These are phyloP conservation scores for Dactylellina drechsleri DNA, from an alignment of 2,329 filamentous ascomycete species.

Conservation along the genomic window DNA sequence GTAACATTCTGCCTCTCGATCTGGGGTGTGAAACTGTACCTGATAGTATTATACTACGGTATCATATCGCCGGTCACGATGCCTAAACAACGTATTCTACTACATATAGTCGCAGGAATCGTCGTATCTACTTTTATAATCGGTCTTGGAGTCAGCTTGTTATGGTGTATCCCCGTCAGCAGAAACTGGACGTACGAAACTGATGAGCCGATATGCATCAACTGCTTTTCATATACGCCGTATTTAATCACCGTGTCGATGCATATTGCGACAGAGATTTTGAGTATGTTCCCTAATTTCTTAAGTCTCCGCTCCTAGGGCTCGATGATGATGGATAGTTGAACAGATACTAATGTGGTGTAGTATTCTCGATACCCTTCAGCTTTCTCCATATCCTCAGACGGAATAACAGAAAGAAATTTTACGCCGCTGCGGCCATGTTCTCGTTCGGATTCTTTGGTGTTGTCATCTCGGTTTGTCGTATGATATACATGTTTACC, in stretches of 20 bases:
- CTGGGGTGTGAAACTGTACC: slow-evolving; percentile 41
- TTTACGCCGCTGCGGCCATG: slow-evolving; percentile 26
- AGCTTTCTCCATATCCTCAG: slow-evolving; percentile 33
- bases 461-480: slow-evolving; percentile 22
- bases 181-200: slow-evolving; percentile 30
- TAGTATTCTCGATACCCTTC: slow-evolving; percentile 36
- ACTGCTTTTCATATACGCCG: slow-evolving; percentile 22
- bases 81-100: slow-evolving; percentile 27
- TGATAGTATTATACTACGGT: slow-evolving; percentile 27
- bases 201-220: slow-evolving; percentile 12
- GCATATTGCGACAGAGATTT: slow-evolving; percentile 28
- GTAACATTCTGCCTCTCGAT: slow-evolving; percentile 23
- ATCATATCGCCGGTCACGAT: slow-evolving; percentile 40
- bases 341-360: neutral
- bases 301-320: neutral
- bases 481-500: slow-evolving; percentile 26
- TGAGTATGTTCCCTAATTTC: slow-evolving; percentile 15
- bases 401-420: slow-evolving; percentile 29
- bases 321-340: neutral
- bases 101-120: slow-evolving; percentile 33
- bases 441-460: slow-evolving; percentile 40
- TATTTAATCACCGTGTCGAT: slow-evolving; percentile 25
- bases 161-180: slow-evolving; percentile 30
- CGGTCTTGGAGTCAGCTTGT: slow-evolving; percentile 13
- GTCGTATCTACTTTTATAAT: slow-evolving; percentile 15